Conservation (phyloP, 2,329 filamentous ascomycete genomes). For the Periconia digitata region DNA sequence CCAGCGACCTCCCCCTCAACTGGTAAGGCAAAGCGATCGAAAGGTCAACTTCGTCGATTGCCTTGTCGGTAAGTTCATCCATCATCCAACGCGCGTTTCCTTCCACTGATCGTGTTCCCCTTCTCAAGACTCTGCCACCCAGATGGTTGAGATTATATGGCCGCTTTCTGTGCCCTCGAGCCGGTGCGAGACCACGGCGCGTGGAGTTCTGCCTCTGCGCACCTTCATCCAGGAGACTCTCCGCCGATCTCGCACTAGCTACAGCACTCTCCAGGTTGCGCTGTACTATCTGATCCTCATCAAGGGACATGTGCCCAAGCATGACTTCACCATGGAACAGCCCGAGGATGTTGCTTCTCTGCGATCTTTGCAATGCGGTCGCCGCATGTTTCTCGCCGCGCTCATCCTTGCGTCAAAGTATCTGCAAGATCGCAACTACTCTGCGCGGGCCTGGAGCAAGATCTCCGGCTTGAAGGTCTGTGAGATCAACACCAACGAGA, state of each 20-base stretch:
- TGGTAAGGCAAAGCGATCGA: constrained; percentile 85
- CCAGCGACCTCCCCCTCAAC: constrained; percentile 67
- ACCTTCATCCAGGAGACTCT: constrained; percentile 98
- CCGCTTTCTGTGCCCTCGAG: constrained; percentile 81
- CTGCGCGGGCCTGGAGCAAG: constrained; percentile 96
- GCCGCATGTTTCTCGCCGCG: constrained; percentile 94
- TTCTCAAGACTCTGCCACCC: constrained; percentile 84
- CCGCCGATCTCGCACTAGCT: constrained; percentile 91
- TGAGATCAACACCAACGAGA: constrained; percentile 97
- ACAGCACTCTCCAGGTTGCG: constrained; percentile 94
- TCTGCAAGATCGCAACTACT: constrained; percentile 96
- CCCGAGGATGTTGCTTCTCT: constrained; percentile 69
- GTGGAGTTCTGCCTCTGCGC: constrained; percentile 82
- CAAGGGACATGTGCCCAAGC: constrained; percentile 81
- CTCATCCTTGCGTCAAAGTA: constrained; percentile 98
- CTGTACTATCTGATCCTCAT: constrained; percentile 95
- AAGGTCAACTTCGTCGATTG: constrained; percentile 95
- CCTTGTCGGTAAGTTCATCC: constrained; percentile 81
- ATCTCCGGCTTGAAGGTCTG: constrained; percentile 92
- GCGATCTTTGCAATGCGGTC: constrained; percentile 88
- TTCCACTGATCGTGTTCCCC: constrained; percentile 28
- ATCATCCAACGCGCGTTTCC: constrained; percentile 25
- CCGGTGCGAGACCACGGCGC: constrained; percentile 66
- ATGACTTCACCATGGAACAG: constrained; percentile 86
- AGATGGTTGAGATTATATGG: constrained; percentile 98